Evolutionary conservation across 2,329 filamentous ascomycete genomes (phyloP).

Genomic region (Eutypella sp.): DNA sequence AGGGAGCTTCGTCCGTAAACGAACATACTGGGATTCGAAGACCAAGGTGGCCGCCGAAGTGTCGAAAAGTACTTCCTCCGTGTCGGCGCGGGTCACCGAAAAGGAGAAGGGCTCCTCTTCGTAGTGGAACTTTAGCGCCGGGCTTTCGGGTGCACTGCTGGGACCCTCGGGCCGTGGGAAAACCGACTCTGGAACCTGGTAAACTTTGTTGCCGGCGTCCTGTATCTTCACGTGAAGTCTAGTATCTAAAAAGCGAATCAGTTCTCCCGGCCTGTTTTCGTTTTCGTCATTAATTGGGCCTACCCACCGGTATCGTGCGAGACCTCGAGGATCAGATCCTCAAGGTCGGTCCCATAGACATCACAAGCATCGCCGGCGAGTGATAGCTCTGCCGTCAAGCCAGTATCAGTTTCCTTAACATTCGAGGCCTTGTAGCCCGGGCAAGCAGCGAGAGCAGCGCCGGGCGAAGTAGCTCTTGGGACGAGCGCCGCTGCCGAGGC

Average conservation of each 20-base stretch:
- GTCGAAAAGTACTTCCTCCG: conserved; percentile 58
- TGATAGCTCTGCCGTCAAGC: conserved; percentile 57
- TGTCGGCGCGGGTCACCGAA: conserved; percentile 31
- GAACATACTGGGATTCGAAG: conserved; percentile 75
- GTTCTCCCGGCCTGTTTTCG: too few species aligned
- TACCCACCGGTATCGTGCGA: conserved; percentile 56
- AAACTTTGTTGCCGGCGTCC: conserved; percentile 64
- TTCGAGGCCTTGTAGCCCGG: conserved; percentile 59
- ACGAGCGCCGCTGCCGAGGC: conserved; percentile 21
- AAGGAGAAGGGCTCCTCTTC: conserved; percentile 36
- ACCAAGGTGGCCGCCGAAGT: conserved; percentile 62
- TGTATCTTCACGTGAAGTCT: conserved; percentile 73
- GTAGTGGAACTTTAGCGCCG: conserved; percentile 29
- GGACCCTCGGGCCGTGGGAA: conserved; percentile 51
- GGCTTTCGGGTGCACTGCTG: conserved; percentile 10
- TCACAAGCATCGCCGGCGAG: conserved; percentile 63
- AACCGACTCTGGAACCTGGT: conserved; percentile 67
- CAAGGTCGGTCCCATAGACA: conserved; percentile 64
- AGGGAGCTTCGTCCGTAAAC: conserved; percentile 66
- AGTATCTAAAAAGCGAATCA: conserved; percentile 40
- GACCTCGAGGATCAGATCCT: conserved; percentile 56
- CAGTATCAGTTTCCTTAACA: conserved; percentile 42
- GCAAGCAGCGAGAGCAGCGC: conserved; percentile 37
- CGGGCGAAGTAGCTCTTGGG: conserved; percentile 18
- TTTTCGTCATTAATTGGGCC: too few species aligned